Conservation (phyloP, 495 filamentous ascomycete genomes). For the Daldinia childiae region DNA sequence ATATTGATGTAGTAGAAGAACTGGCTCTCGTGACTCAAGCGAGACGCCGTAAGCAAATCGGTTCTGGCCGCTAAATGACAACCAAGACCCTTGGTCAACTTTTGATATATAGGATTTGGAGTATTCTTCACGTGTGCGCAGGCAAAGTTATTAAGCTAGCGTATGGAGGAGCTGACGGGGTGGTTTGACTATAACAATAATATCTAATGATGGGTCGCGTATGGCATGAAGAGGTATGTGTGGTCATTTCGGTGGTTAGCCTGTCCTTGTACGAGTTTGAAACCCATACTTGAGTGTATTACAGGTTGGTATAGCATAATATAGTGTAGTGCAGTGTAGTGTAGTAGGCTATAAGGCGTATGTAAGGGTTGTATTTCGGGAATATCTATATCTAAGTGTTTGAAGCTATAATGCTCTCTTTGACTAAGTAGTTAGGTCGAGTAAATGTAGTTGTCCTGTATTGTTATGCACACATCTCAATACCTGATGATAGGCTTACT, state of each 20-base stretch:
- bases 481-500: neutral
- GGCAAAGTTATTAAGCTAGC: slow-evolving; percentile 17
- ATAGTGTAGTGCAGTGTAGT: no score
- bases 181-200: slow-evolving; percentile 22
- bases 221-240: slow-evolving; percentile 29
- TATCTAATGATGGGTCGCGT: slow-evolving; percentile 20
- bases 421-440: no score
- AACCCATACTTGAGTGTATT: slow-evolving; percentile 7
- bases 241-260: slow-evolving; percentile 36
- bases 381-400: neutral
- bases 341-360: neutral
- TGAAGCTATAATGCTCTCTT: neutral
- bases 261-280: slow-evolving; percentile 12
- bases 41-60: slow-evolving; percentile 41
- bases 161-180: slow-evolving; percentile 20
- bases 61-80: slow-evolving; percentile 33
- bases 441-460: neutral
- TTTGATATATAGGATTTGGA: slow-evolving; percentile 40
- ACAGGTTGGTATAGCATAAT: slow-evolving; percentile 18
- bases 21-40: slow-evolving; percentile 45
- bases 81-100: slow-evolving; percentile 29
- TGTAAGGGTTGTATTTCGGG: neutral
- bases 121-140: slow-evolving; percentile 32
- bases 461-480: neutral
- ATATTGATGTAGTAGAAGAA: slow-evolving; percentile 47